A percentile compares a stretch with the other conserved stretches of the same genome.
Conservation (phyloP, 257 asterid genomes). For the Lavandula angustifolia region DNA sequence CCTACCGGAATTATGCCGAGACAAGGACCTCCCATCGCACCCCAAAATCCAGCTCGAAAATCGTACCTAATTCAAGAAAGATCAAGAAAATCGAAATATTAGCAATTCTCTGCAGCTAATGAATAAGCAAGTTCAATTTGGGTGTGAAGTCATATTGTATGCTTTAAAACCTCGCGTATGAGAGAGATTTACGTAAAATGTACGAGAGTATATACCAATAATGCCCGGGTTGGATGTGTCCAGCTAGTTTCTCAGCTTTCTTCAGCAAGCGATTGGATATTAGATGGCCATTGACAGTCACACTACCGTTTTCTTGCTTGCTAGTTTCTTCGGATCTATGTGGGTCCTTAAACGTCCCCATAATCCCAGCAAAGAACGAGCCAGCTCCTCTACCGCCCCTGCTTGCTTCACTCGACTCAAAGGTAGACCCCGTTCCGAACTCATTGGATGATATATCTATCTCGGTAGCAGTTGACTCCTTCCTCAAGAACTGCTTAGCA, state of each 20-base stretch:
- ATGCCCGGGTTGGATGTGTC: conserved; percentile 78
- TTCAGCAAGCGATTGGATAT: conserved; percentile 54
- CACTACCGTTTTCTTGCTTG: conserved; percentile 49
- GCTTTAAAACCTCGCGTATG: not conserved
- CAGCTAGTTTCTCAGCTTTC: conserved; percentile 80
- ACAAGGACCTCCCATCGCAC: conserved; percentile 85
- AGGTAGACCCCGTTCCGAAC: conserved; percentile 72
- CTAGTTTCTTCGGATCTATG: conserved; percentile 32
- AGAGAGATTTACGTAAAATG: not conserved
- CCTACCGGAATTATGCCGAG: conserved; percentile 94
- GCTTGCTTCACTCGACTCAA: conserved; percentile 65
- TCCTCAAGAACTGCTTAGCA: conserved; percentile 39
- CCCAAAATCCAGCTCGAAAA: conserved; percentile 97
- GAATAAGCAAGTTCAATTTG: not conserved
- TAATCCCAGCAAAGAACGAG: conserved; percentile 57
- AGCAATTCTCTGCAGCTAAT: not conserved
- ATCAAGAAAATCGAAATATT: conserved; percentile 14
- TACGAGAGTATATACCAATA: conserved; percentile 63
- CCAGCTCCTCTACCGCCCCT: conserved; percentile 45
- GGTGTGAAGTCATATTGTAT: not conserved
- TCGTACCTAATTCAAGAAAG: conserved; percentile 67
- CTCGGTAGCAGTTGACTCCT: conserved; percentile 67
- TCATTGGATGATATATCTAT: conserved; percentile 79
- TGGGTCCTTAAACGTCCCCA: conserved; percentile 49
- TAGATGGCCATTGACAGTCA: conserved; percentile 75